Evolutionary conservation across 108 stramenopile genomes (phyloP).

Genomic region (Poteriospumella lacustris): DNA sequence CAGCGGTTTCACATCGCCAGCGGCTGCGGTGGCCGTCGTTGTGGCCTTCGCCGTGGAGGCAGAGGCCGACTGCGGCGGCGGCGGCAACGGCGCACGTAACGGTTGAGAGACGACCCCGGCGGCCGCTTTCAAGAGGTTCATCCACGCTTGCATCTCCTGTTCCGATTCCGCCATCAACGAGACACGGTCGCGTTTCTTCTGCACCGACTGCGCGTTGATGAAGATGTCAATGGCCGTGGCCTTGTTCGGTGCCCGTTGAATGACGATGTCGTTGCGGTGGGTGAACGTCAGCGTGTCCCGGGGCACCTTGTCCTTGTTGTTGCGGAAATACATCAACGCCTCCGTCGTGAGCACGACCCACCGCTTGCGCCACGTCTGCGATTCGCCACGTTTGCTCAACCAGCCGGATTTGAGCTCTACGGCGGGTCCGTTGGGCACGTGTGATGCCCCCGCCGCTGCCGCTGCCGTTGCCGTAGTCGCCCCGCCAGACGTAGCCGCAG

Average conservation of each 20-base stretch:
- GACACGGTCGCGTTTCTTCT: not conserved
- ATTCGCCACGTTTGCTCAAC: not conserved
- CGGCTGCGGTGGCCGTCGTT: too few species aligned
- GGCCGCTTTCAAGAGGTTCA: not conserved
- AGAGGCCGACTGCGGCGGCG: too few species aligned
- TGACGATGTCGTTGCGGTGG: not conserved
- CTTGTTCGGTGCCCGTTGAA: not conserved
- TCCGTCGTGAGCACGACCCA: slow-evolving; percentile 1
- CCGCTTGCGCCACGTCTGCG: not conserved
- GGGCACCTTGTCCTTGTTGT: not conserved
- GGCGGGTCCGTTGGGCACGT: too few species aligned
- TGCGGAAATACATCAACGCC: slow-evolving; percentile 1
- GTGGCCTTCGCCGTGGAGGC: too few species aligned
- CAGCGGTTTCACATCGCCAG: too few species aligned
- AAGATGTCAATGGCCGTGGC: not conserved
- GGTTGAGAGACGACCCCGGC: not conserved
- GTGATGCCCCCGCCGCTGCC: too few species aligned
- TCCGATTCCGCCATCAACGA: slow-evolving; percentile 13
- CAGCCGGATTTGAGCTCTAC: not conserved
- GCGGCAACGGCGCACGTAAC: not conserved
- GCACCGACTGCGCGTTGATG: not conserved
- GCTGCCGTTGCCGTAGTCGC: too few species aligned
- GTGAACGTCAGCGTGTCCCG: not conserved
- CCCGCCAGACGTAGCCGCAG: too few species aligned
- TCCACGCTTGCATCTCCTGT: not conserved